Evolutionary conservation across 2,329 filamentous ascomycete species (phyloP).

Genomic region (Hymenoscyphus fructigenus): DNA sequence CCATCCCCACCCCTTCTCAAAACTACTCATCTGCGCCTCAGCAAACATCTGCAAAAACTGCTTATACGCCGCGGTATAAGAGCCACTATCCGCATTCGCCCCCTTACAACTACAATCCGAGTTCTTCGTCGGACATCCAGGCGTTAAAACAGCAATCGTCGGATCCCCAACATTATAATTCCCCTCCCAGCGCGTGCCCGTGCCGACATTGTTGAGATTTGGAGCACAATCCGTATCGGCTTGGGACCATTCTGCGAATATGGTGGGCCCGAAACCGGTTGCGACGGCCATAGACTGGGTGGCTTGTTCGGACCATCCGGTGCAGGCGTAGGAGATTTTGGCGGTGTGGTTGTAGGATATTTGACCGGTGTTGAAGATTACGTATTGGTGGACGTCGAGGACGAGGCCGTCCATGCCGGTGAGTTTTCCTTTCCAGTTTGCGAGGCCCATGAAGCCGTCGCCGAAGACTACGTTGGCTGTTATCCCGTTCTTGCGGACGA

Average conservation of each 20-base stretch:
- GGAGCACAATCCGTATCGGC: constrained; percentile 92
- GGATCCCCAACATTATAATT: constrained; percentile 70
- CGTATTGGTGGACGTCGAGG: constrained; percentile 97
- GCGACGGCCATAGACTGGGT: constrained; percentile 66
- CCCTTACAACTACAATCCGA: constrained; percentile 67
- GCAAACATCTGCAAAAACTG: constrained; percentile 85
- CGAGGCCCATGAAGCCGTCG: constrained; percentile 89
- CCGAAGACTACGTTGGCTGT: constrained; percentile 77
- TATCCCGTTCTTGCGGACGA: constrained; percentile 76
- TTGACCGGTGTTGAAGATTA: constrained; percentile 92
- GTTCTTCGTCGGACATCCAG: constrained; percentile 71
- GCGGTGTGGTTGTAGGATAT: constrained; percentile 77
- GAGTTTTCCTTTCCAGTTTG: constrained; percentile 86
- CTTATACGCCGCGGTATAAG: constrained; percentile 76
- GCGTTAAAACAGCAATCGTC: constrained; percentile 56
- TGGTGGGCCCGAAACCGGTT: constrained; percentile 86
- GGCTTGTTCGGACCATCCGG: constrained; percentile 81
- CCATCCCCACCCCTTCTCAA: constrained; percentile 94
- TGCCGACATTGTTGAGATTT: constrained; percentile 85
- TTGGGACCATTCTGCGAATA: constrained; percentile 97
- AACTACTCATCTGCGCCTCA: constrained; percentile 92
- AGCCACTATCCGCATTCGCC: constrained; percentile 71
- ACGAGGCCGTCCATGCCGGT: constrained; percentile 70
- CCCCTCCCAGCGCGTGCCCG: constrained; percentile 89
- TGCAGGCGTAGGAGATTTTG: constrained; percentile 85